phyloP scores from a whole-genome alignment of 169 alveolate species.

The Plasmodium vivax region DNA sequence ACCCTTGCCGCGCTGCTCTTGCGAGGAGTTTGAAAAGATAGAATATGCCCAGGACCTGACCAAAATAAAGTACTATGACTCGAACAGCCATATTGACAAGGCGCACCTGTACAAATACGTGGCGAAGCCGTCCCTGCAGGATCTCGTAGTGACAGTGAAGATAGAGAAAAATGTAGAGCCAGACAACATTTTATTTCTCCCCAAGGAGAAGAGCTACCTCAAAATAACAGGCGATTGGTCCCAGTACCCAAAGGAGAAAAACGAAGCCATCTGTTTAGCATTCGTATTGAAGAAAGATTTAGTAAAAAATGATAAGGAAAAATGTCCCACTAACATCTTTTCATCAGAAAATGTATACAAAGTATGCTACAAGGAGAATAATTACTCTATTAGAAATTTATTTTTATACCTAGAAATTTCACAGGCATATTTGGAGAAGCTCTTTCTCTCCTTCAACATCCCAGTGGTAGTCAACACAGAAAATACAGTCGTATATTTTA shows the following conservation, averaged over 20 bases:
- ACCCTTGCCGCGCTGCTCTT: background rate
- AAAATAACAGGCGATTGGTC: slow-evolving; percentile 72
- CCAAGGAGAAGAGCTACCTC: slow-evolving; percentile 33
- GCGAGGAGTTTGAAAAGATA: slow-evolving; percentile 40
- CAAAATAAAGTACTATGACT: slow-evolving; percentile 62
- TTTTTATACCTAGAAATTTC: slow-evolving; percentile 66
- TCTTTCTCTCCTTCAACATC: slow-evolving; percentile 20
- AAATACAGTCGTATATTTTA: slow-evolving; percentile 16
- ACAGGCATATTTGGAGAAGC: slow-evolving; percentile 18
- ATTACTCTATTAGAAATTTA: slow-evolving; percentile 37
- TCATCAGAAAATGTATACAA: slow-evolving; percentile 3
- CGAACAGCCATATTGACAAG: slow-evolving; percentile 23
- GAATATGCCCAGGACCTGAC: slow-evolving; percentile 41
- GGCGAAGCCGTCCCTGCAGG: slow-evolving; percentile 43
- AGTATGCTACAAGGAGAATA: slow-evolving; percentile 61
- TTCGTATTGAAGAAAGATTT: slow-evolving; percentile 10
- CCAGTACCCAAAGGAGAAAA: slow-evolving; percentile 37
- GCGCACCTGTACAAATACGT: slow-evolving; percentile 35
- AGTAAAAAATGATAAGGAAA: background rate
- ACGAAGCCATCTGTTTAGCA: slow-evolving; percentile 39
- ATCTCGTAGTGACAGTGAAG: slow-evolving; percentile 21
- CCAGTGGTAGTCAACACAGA: slow-evolving; percentile 59
- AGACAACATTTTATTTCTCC: slow-evolving; percentile 16
- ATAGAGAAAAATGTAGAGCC: slow-evolving; percentile 14
- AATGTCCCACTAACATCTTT: slow-evolving; percentile 11